phyloP scores from a whole-genome alignment of 257 asterid species.

The Osmanthus fragrans region DNA sequence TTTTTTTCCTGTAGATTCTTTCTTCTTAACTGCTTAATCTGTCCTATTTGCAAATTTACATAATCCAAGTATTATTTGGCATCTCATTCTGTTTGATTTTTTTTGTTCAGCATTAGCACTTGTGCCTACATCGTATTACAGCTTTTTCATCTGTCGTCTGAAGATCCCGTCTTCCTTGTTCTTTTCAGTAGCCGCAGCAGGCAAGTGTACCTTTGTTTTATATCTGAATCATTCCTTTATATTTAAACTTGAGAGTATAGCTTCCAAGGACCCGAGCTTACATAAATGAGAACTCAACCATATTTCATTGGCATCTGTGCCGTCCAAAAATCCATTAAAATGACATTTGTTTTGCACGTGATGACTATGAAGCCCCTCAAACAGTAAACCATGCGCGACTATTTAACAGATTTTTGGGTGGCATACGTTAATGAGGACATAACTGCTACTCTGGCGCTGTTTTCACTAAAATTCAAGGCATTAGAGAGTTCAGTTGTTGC shows the following conservation, averaged over 20 bases:
- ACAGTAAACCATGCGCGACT: background rate
- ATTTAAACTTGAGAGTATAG: background rate
- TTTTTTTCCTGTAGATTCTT: background rate
- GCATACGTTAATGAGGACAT: background rate
- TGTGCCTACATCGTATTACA: slow-evolving; percentile 68
- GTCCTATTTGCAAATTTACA: background rate
- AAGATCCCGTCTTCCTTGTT: slow-evolving; percentile 57
- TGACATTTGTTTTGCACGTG: background rate
- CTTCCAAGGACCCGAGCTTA: background rate
- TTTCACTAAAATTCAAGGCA: background rate
- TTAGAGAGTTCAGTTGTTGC: background rate
- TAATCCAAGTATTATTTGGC: background rate
- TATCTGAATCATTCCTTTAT: background rate
- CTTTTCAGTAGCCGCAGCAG: slow-evolving; percentile 65
- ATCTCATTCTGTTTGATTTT: slow-evolving; percentile 5
- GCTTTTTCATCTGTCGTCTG: slow-evolving; percentile 55
- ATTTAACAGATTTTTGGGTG: background rate
- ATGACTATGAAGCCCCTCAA: background rate
- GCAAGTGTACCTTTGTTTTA: slow-evolving; percentile 38
- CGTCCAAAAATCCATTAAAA: background rate
- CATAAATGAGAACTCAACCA: background rate
- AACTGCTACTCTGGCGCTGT: background rate
- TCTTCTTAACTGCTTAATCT: background rate
- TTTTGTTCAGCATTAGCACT: slow-evolving; percentile 59
- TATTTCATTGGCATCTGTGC: background rate